Base-by-base conservation (phyloP, 176 grass and related monocot species). In the Leersia perrieri region DNA sequence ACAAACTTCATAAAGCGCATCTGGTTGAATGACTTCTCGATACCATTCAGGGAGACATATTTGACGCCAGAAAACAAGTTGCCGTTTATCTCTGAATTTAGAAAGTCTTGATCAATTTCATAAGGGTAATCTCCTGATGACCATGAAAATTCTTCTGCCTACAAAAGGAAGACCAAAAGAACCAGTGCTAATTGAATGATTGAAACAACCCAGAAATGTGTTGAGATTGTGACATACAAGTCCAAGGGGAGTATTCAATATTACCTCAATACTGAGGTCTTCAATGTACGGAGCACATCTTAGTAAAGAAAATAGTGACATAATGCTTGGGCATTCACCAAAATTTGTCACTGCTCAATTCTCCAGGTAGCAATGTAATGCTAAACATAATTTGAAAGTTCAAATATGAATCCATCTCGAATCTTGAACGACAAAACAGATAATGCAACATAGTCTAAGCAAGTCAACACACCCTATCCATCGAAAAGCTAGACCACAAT, bases 1-100 rank as follows among this genome's bases (percentile, higher is more conserved):
- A n/a, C n/a, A 32, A 31, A 12, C 27, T 77, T 64, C 18, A 64
- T 64, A 14, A 77, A 77, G 36, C 38, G 31, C 26, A 44, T 64
- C 27, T 64, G 44, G 75, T 0, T 32, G 5, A n/a, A n/a, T n/a
- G n/a, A n/a, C n/a, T n/a, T n/a, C n/a, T 22, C 9, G 16, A 64
- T 44, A 64, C 15, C 75, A 31, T 60, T 3, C 27, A 77, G 26
- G 40, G 60, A 64, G 25, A 77, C 25, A 18, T 63, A 26, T 42
- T 63, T 77, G 58, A 77, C 58, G 41, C 25, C 63, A 20, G 36
- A 38, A 40, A 77, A 77, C 75, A 64, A 64, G 35, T 77, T 33
- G 4, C 22, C 8, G 14, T 20, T 35, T 30, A 9, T 11, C 63
- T 22, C 63, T n/a, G 2, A 32, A 66, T 22, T 34, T 35, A 34